These are phyloP conservation scores for Arthrobotrys sinensis DNA, from an alignment of 2,329 filamentous ascomycete species.

Conservation along the genomic window DNA sequence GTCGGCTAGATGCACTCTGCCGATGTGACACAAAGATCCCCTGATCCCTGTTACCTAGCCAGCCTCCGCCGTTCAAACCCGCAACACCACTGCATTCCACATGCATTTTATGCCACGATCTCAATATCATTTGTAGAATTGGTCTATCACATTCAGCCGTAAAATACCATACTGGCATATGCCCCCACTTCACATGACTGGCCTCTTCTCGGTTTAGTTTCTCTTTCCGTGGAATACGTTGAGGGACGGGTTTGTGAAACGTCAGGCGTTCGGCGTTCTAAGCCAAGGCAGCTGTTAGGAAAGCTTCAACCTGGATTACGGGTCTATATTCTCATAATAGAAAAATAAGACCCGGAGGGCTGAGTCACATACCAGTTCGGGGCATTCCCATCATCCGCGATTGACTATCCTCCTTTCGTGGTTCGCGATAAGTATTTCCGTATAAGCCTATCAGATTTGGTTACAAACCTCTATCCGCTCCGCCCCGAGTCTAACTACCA, in stretches of 20 bases:
- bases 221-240: neutral
- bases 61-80: neutral
- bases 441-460: too few relatives aligned
- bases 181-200: neutral
- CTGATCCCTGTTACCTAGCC: neutral
- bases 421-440: too few relatives aligned
- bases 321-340: neutral
- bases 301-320: neutral
- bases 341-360: neutral
- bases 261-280: conserved; percentile 4
- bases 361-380: neutral
- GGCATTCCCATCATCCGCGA: too few relatives aligned
- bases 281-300: neutral
- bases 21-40: conserved; percentile 4
- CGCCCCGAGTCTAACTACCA: too few relatives aligned
- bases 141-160: too few relatives aligned
- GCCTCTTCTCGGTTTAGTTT: conserved; percentile 10
- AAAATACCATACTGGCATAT: too few relatives aligned
- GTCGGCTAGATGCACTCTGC: neutral
- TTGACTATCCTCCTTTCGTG: too few relatives aligned
- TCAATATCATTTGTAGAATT: too few relatives aligned
- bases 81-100: neutral
- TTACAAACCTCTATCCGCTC: too few relatives aligned
- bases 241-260: neutral
- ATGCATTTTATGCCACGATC: too few relatives aligned